phyloP scores from a whole-genome alignment of 257 asterid genomes.

The Solanum paucissectum region DNA sequence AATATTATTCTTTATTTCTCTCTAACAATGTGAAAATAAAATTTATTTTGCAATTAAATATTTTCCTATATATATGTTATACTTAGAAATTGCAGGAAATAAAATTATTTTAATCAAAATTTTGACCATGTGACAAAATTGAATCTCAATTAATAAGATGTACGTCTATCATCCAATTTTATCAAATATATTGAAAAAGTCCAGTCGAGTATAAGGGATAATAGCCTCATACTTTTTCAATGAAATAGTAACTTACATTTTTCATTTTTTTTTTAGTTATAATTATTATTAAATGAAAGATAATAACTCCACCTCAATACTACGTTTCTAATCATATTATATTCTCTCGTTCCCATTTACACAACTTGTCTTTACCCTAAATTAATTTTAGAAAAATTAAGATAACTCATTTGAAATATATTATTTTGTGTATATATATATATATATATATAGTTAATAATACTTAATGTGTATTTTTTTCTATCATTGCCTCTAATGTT shows the following conservation, averaged over 20 bases:
- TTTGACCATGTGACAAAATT: background rate
- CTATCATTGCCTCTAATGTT: no score
- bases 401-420: background rate
- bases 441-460: no score
- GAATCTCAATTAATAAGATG: background rate
- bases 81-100: background rate
- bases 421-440: no score
- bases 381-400: accelerated
- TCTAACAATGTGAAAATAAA: background rate
- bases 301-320: background rate
- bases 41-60: background rate
- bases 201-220: background rate
- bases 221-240: background rate
- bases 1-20: background rate
- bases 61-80: background rate
- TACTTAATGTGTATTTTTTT: no score
- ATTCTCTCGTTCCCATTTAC: background rate
- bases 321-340: background rate
- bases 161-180: background rate
- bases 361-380: background rate
- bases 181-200: background rate
- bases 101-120: background rate
- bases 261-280: background rate
- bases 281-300: background rate
- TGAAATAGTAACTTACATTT: background rate